Evolutionary conservation across 768 basidiomycete genomes (phyloP).

Genomic region (Tylopilus felleus): DNA sequence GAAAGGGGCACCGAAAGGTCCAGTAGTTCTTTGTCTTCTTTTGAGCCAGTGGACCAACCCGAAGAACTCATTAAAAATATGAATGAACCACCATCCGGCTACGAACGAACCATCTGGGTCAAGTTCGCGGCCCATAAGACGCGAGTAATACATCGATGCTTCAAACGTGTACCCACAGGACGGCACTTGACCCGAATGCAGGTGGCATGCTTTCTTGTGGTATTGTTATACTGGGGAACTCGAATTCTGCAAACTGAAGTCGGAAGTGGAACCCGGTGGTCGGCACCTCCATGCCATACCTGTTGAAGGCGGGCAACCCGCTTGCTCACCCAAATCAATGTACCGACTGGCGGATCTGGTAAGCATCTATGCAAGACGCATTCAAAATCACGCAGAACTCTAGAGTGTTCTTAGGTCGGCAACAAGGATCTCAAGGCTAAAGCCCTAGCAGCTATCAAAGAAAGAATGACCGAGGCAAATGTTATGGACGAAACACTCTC

Average conservation of each 20-base stretch:
- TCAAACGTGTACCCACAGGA: neutral
- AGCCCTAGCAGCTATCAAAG: conserved; percentile 20
- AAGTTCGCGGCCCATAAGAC: conserved; percentile 19
- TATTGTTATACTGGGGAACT: conserved; percentile 25
- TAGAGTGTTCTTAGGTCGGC: conserved; percentile 6
- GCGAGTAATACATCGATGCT: conserved; percentile 1
- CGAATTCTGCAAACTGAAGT: conserved; percentile 17
- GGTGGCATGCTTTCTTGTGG: conserved; percentile 25
- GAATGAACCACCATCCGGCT: neutral
- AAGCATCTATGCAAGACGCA: neutral
- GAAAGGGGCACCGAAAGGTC: neutral
- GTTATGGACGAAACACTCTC: conserved; percentile 27
- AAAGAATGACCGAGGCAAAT: conserved; percentile 16
- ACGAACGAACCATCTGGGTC: neutral
- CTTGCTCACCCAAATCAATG: conserved; percentile 38
- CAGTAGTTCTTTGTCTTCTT: conserved; percentile 6
- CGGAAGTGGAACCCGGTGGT: conserved; percentile 7
- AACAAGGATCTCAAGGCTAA: conserved; percentile 14
- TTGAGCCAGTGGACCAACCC: conserved; percentile 1
- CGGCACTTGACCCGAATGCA: neutral
- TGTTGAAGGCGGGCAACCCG: conserved; percentile 1
- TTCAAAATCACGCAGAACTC: neutral
- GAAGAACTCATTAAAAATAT: conserved; percentile 9
- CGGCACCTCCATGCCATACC: neutral
- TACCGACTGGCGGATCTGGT: conserved; percentile 35